Percentiles rank a stretch among this genome's conserved stretches.
Conservation (phyloP, 257 asterid species). For the Scutellaria minor region DNA sequence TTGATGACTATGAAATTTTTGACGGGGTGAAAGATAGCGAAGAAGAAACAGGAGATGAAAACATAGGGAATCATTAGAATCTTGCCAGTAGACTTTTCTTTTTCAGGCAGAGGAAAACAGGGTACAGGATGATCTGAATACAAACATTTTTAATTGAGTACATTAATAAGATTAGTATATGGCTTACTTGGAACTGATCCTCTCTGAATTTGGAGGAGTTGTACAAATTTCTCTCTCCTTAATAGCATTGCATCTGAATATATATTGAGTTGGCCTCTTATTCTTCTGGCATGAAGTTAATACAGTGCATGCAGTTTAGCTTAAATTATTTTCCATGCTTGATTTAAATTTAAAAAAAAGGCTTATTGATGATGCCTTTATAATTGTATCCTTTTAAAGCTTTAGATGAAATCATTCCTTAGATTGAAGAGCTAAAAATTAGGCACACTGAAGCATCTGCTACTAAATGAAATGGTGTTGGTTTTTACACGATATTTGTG, state of each 20-base stretch:
- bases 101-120: slow-evolving; percentile 23
- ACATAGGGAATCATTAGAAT: slow-evolving; percentile 37
- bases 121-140: slow-evolving; percentile 10
- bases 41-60: slow-evolving; percentile 62
- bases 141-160: slow-evolving; percentile 7
- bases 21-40: slow-evolving; percentile 67
- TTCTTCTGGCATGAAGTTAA: slow-evolving; percentile 9
- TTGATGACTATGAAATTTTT: slow-evolving; percentile 80
- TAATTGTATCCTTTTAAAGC: not conserved
- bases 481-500: too few relatives aligned
- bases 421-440: not conserved
- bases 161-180: slow-evolving; percentile 30
- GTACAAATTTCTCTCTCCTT: slow-evolving; percentile 23
- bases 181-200: slow-evolving; percentile 15
- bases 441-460: not conserved
- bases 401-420: not conserved
- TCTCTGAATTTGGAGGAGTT: slow-evolving; percentile 21
- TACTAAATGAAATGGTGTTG: too few relatives aligned
- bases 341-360: too few relatives aligned
- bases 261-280: slow-evolving; percentile 28
- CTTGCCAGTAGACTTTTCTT: slow-evolving; percentile 4
- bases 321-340: too few relatives aligned
- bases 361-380: not conserved
- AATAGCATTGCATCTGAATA: slow-evolving; percentile 25
- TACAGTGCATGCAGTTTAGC: not conserved